Base-by-base conservation (phyloP, 306 rosid species). In the Quercus dentata region DNA sequence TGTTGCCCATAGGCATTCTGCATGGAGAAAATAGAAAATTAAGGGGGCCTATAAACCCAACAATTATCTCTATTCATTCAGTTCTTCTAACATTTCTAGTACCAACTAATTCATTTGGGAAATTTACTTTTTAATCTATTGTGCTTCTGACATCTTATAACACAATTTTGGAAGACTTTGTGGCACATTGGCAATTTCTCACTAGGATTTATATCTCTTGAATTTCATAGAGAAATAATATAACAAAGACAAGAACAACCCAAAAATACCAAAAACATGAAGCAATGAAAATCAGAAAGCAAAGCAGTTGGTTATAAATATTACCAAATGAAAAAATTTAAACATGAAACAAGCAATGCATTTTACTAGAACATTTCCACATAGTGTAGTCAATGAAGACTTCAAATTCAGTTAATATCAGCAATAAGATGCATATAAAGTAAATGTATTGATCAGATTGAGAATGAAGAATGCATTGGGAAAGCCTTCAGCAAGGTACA, bases 1-100 rank as follows among this genome's bases (percentile, higher is more conserved):
- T 76, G 63, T 82, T 80, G 80, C 85, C 75, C 51, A 59, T 81
- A 74, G 96, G 97, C 56, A 84, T 75, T 86, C 99, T 96, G 88
- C 74, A 80, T 51, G 41, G 74, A 87, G 74, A 83, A 85, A 74
- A 86, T 58, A 76, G 75, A 28, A 77, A 54, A 79, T 51, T 78
- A 72, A 75, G 74, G 73, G 28, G 76, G 51, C 44, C 64, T 49
- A 76, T 65, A 79, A 63, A 67, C 49, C 41, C 10, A 79, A 77
- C 3, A 73, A 74, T 12, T 49, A 49, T 12, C 54, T 49, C 54
- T 49, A 10, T 49, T 49, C 54, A 12, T 12, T 49, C 15, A 13
- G 4, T 49, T 49, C 17, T 49, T 49, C 54, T 49, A 49, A 49
- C 54, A 49, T 49, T 49, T 49, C 54, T 12, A 49, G 54, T 49